These are phyloP conservation scores for Graphiopsis chlorocephala DNA, from an alignment of 2,329 filamentous ascomycete species.

Conservation along the genomic window DNA sequence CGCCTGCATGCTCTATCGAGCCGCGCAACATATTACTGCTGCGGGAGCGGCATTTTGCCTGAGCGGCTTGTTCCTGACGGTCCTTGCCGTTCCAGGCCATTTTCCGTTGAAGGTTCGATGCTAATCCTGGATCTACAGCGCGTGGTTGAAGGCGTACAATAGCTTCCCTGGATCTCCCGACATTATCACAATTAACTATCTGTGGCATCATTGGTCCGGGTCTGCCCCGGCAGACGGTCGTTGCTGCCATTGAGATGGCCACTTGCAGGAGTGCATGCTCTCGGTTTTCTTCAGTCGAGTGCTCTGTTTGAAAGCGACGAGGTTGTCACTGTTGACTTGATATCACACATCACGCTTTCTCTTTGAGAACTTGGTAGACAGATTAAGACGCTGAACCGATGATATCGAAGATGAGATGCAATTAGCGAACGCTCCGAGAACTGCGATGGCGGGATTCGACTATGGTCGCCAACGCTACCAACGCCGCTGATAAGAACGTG, in stretches of 20 bases:
- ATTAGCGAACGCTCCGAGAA: background rate
- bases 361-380: background rate
- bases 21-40: background rate
- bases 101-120: background rate
- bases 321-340: background rate
- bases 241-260: background rate
- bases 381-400: background rate
- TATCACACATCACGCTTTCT: background rate
- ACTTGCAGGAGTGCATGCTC: background rate
- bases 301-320: background rate
- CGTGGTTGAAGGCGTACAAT: background rate
- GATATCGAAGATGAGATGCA: background rate
- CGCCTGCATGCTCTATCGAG: background rate
- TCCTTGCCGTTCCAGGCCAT: background rate
- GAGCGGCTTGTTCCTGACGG: background rate
- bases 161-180: slow-evolving; percentile 3
- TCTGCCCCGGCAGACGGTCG: background rate
- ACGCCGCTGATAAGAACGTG: background rate
- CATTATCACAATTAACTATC: background rate
- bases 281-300: too few species aligned
- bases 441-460: background rate
- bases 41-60: background rate
- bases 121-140: background rate
- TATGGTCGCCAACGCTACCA: background rate
- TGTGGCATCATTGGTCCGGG: background rate